Percentiles rank a stretch among this genome's conserved stretches.
phyloP scores from a whole-genome alignment of 768 basidiomycete species.

The Pholiota conissans region DNA sequence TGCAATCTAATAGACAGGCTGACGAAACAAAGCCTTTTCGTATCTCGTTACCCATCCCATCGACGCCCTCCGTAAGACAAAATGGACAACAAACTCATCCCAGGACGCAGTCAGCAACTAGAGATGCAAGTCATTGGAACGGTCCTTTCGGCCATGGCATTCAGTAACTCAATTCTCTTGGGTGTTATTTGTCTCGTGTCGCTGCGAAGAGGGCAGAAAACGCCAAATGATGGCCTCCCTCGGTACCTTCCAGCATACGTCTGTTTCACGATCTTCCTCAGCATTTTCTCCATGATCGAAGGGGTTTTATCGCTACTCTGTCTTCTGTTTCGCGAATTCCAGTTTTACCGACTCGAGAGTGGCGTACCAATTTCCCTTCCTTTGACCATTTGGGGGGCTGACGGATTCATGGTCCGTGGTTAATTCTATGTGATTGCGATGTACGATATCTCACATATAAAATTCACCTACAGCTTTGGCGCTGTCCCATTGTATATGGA shows the following conservation, averaged over 20 bases:
- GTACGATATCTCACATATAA: neutral
- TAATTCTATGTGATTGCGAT: neutral
- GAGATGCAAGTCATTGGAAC: constrained; percentile 15
- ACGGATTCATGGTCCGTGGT: constrained; percentile 16
- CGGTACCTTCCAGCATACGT: constrained; percentile 8
- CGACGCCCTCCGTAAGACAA: neutral
- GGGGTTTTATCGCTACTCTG: neutral
- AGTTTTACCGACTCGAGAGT: constrained; percentile 3
- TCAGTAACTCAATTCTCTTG: constrained; percentile 10
- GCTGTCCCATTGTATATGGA: constrained; percentile 12
- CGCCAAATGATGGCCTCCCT: neutral
- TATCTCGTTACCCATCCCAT: no score
- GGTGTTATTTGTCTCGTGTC: constrained; percentile 4
- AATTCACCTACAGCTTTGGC: constrained; percentile 12
- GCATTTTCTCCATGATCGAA: constrained; percentile 12
- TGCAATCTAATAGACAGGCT: neutral
- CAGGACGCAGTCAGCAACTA: neutral
- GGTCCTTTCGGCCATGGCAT: constrained; percentile 12
- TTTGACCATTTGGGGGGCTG: constrained; percentile 15
- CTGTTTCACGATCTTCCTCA: constrained; percentile 8
- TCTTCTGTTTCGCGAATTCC: constrained; percentile 2
- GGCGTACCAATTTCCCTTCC: constrained; percentile 11
- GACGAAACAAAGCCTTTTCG: neutral
- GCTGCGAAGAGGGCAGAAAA: neutral
- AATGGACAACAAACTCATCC: neutral